Evolutionary conservation across 106 monocot species (phyloP).

Genomic region (Hemerocallis citrina): DNA sequence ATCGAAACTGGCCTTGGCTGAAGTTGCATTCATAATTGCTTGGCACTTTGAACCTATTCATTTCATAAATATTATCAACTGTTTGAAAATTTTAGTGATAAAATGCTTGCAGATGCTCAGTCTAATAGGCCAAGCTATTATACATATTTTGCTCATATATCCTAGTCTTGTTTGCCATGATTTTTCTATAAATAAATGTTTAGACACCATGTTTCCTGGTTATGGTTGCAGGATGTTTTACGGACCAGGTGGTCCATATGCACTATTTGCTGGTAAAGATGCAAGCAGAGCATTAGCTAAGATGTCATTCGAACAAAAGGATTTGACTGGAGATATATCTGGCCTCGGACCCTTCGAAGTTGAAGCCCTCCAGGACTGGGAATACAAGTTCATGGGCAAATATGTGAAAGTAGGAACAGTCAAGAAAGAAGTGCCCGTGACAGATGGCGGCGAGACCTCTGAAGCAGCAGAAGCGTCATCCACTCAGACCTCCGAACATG

Average conservation of each 20-base stretch:
- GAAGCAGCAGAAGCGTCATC: slow-evolving; percentile 1
- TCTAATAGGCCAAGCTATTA: too few species aligned
- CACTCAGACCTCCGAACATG: background rate
- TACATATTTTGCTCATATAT: too few species aligned
- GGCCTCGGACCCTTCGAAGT: slow-evolving; percentile 72
- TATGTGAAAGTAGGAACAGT: slow-evolving; percentile 78
- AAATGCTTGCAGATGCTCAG: too few species aligned
- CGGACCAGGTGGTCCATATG: slow-evolving; percentile 86
- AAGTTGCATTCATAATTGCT: too few species aligned
- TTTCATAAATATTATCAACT: too few species aligned
- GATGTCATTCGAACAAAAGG: slow-evolving; percentile 79
- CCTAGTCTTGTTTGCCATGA: too few species aligned
- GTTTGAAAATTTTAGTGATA: too few species aligned
- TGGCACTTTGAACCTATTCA: too few species aligned
- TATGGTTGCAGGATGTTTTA: slow-evolving; percentile 90
- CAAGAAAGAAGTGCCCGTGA: slow-evolving; percentile 30
- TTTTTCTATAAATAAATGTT: too few species aligned
- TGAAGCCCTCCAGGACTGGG: slow-evolving; percentile 91
- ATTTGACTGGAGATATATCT: slow-evolving; percentile 69
- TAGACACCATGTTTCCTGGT: too few species aligned
- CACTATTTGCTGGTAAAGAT: slow-evolving; percentile 78
- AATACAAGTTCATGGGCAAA: slow-evolving; percentile 85
- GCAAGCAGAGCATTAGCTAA: slow-evolving; percentile 82
- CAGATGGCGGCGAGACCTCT: slow-evolving; percentile 9
- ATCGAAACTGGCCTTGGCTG: too few species aligned